phyloP scores from a whole-genome alignment of 1,284 basidiomycete genomes.

The Tilletia caries region DNA sequence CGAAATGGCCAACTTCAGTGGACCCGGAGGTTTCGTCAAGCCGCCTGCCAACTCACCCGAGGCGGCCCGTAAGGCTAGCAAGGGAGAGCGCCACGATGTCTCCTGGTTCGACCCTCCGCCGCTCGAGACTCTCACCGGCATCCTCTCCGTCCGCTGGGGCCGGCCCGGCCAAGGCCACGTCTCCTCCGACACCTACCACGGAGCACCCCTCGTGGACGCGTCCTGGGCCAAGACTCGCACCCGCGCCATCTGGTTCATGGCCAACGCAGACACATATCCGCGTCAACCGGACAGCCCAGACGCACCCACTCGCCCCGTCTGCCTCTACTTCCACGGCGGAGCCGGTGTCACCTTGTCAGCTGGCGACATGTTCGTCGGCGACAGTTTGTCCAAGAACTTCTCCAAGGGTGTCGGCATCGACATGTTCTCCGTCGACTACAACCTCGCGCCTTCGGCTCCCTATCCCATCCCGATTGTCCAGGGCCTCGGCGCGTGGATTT shows the following conservation, averaged over 20 bases:
- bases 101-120: slow-evolving; percentile 48
- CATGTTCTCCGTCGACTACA: slow-evolving; percentile 50
- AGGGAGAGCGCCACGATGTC: slow-evolving; percentile 34
- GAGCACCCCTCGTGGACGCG: slow-evolving; percentile 44
- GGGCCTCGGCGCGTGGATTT: slow-evolving; percentile 39
- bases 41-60: slow-evolving; percentile 29
- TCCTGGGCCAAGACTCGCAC: slow-evolving; percentile 44
- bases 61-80: slow-evolving; percentile 23
- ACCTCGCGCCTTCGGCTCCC: slow-evolving; percentile 42
- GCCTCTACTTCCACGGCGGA: slow-evolving; percentile 51
- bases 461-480: slow-evolving; percentile 45
- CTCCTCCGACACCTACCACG: slow-evolving; percentile 30
- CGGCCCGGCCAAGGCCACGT: slow-evolving; percentile 21
- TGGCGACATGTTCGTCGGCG: slow-evolving; percentile 47
- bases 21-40: slow-evolving; percentile 42
- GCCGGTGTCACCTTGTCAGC: slow-evolving; percentile 49
- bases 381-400: slow-evolving; percentile 37
- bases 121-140: slow-evolving; percentile 39
- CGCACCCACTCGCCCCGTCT: slow-evolving; percentile 27
- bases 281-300: slow-evolving; percentile 23
- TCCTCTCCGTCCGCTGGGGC: slow-evolving; percentile 39
- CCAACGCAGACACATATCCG: slow-evolving; percentile 28
- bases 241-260: slow-evolving; percentile 47
- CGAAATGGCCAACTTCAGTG: slow-evolving; percentile 33
- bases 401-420: slow-evolving; percentile 35